Evolutionary conservation across 495 filamentous ascomycete genomes (phyloP).

Genomic region (Cetradonia linearis): DNA sequence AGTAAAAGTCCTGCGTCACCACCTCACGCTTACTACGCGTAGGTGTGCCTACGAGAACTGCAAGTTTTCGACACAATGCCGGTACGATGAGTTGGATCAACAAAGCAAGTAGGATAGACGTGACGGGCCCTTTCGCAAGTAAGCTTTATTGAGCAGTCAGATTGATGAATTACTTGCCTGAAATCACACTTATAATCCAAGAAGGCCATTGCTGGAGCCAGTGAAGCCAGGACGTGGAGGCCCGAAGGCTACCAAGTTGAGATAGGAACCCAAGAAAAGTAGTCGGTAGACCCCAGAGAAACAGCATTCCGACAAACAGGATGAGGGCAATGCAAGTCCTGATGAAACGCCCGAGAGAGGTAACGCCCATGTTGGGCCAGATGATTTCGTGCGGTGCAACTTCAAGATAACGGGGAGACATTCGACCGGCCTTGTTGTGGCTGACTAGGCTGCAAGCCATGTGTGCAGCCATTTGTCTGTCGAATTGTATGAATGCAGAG

Average conservation of each 20-base stretch:
- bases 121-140: conserved; percentile 20
- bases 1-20: conserved; percentile 84
- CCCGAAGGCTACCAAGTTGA: conserved; percentile 61
- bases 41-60: conserved; percentile 64
- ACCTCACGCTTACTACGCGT: conserved; percentile 74
- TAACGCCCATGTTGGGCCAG: conserved; percentile 95
- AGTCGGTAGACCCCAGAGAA: conserved; percentile 90
- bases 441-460: conserved; percentile 92
- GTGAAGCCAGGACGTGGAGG: conserved; percentile 54
- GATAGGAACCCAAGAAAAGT: conserved; percentile 74
- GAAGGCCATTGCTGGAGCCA: conserved; percentile 58
- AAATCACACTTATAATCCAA: conserved; percentile 61
- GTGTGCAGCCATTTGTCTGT: conserved; percentile 91
- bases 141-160: background rate
- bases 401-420: conserved; percentile 86
- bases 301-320: conserved; percentile 64
- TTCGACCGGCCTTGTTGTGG: conserved; percentile 84
- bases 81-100: conserved; percentile 77
- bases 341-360: conserved; percentile 82
- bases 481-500: conserved; percentile 97
- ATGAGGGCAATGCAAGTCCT: conserved; percentile 57
- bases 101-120: conserved; percentile 27
- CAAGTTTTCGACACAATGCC: conserved; percentile 62
- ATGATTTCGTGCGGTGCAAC: conserved; percentile 88
- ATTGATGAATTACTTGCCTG: conserved; percentile 66